Percentiles rank a stretch among this genome's conserved stretches.
Conservation (phyloP, 805 yeast species). For the Pichia exigua region DNA sequence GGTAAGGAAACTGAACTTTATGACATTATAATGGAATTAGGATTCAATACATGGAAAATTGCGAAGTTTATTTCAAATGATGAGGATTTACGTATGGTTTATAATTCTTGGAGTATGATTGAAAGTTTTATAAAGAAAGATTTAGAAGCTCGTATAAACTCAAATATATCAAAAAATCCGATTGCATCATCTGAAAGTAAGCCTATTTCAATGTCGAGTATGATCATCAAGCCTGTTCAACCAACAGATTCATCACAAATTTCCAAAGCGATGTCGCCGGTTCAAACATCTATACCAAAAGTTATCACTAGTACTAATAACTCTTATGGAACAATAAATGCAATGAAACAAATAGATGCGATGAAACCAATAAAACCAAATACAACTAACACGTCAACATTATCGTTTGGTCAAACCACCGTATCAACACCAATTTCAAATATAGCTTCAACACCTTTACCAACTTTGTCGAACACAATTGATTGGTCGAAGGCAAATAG, state of each 20-base stretch:
- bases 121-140: slow-evolving; percentile 11
- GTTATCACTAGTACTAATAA: background rate
- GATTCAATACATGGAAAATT: slow-evolving; percentile 31
- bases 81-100: slow-evolving; percentile 18
- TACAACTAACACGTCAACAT: background rate
- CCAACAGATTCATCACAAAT: background rate
- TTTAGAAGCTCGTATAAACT: slow-evolving; percentile 1
- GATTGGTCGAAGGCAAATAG: slow-evolving; percentile 7
- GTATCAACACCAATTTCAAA: background rate
- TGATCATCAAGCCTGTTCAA: background rate
- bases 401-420: slow-evolving; percentile 3
- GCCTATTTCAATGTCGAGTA: background rate
- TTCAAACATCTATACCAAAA: background rate
- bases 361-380: background rate
- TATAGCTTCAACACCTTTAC: background rate
- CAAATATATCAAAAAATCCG: background rate
- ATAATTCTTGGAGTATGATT: slow-evolving; percentile 10
- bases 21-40: slow-evolving; percentile 26
- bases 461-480: background rate
- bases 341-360: background rate
- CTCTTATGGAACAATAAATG: background rate
- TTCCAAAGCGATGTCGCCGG: background rate
- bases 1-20: slow-evolving; percentile 20
- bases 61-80: slow-evolving; percentile 17
- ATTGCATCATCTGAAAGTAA: background rate